phyloP scores from a whole-genome alignment of 176 grass and related monocot species.

The Carex littledalei region DNA sequence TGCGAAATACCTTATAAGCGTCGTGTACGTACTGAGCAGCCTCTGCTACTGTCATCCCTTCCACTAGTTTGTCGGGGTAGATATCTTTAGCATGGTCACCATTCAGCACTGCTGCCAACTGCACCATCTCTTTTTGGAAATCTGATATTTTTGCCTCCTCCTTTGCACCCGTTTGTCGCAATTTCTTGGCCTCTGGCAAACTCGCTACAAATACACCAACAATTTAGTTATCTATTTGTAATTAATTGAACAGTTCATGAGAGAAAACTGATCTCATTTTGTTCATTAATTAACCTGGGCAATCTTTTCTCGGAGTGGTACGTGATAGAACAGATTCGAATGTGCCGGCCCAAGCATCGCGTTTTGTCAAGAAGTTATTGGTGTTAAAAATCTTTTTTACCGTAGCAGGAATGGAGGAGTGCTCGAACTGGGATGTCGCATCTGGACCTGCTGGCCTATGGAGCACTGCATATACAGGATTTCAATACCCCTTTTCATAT shows the following conservation, averaged over 20 bases:
- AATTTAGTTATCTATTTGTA: not conserved
- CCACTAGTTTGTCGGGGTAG: slow-evolving; percentile 55
- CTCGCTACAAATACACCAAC: not conserved
- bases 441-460: slow-evolving; percentile 42
- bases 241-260: not conserved
- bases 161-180: slow-evolving; percentile 32
- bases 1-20: slow-evolving; percentile 42
- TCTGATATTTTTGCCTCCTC: slow-evolving; percentile 39
- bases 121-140: slow-evolving; percentile 69
- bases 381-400: slow-evolving; percentile 76
- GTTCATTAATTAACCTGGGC: slow-evolving; percentile 40
- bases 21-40: slow-evolving; percentile 44
- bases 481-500: not conserved
- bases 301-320: slow-evolving; percentile 48
- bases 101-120: slow-evolving; percentile 56
- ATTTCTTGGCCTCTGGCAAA: slow-evolving; percentile 50
- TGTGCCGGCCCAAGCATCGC: slow-evolving; percentile 67
- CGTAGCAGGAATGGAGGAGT: slow-evolving; percentile 76
- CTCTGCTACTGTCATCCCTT: slow-evolving; percentile 62
- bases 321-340: slow-evolving; percentile 56
- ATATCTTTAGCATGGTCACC: slow-evolving; percentile 42
- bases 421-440: slow-evolving; percentile 60
- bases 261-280: not conserved
- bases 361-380: slow-evolving; percentile 49
- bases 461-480: slow-evolving; percentile 22